These are phyloP conservation scores for Salvia splendens DNA, from an alignment of 257 asterid genomes.

Conservation along the genomic window DNA sequence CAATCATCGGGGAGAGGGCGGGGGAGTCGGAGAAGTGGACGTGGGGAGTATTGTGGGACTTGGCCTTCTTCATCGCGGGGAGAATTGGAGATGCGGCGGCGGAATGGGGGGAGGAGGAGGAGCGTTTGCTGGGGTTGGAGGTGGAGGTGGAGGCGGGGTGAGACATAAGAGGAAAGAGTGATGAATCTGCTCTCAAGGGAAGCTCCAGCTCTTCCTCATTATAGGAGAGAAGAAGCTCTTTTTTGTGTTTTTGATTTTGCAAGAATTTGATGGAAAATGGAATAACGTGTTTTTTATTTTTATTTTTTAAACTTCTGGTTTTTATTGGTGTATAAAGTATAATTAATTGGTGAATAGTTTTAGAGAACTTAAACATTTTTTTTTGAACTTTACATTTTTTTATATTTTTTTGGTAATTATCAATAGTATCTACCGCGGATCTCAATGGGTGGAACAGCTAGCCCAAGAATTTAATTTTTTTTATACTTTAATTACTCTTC, in stretches of 20 bases:
- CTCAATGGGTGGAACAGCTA: too few species aligned
- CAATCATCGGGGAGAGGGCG: conserved; percentile 56
- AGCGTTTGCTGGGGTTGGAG: conserved; percentile 37
- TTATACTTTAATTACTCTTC: too few species aligned
- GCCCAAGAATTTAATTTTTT: too few species aligned
- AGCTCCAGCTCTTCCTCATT: conserved; percentile 46
- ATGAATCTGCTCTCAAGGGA: conserved; percentile 40
- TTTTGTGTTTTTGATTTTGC: neutral
- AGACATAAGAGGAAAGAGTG: conserved; percentile 56
- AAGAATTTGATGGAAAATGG: neutral
- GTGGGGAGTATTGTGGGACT: conserved; percentile 51
- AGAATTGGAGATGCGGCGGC: conserved; percentile 40
- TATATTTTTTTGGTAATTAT: too few species aligned
- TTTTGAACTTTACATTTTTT: too few species aligned
- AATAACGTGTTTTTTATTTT: too few species aligned
- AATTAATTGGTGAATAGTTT: too few species aligned
- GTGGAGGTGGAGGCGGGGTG: conserved; percentile 44
- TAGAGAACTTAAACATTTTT: too few species aligned
- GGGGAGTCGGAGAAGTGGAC: conserved; percentile 55
- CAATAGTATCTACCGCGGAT: too few species aligned
- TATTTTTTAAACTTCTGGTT: too few species aligned
- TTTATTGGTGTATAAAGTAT: too few species aligned
- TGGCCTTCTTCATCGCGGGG: conserved; percentile 77
- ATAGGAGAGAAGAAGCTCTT: conserved; percentile 6
- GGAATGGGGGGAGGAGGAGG: conserved; percentile 32